Base-by-base conservation (phyloP, 768 basidiomycete genomes). In the Gymnopilus dilepis region DNA sequence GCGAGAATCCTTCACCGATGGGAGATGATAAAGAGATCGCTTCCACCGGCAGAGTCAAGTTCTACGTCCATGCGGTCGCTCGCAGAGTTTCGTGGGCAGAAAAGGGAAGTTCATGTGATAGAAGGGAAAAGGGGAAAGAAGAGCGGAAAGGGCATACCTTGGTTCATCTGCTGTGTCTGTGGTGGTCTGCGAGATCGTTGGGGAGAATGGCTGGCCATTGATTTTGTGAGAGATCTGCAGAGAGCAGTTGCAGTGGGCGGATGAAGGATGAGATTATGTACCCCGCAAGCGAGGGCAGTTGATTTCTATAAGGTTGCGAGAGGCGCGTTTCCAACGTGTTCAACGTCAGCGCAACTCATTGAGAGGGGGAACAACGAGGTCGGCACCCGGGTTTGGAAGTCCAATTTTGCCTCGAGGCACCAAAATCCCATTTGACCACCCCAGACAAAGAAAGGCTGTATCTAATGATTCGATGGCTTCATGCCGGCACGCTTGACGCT, bases 241-340 rank as follows among this genome's bases (percentile, higher is more conserved):
- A 50, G 47, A 54, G 45, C 40, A 40, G 66, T 54, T 64, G 64
- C 42, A 69, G 34, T 60, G 59, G 59, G 65, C 51, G 59, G 58
- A 64, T 61, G 58, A 56, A 56, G 63, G 59, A 51, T 63, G 56
- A 55, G 62, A 62, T 56, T 61, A 57, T 63, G 63, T 67, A 56
- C 65, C 59, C 28, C 56, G 60, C 57, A 63, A 40, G 53, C 52
- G 62, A 56, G 61, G 54, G 48, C 19, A 58, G 54, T 56, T 31
- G 61, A 51, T 68, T 67, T 68, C 67, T 78, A 74, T 74, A 76
- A 70, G 70, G 64, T 73, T 66, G 68, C 67, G 61, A 65, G 72
- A 71, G 81, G 83, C 84, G 81, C 83, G 86, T 82, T 86, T 85
- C 79, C 86, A 88, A 87, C 87, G 87, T 88, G 86, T 78, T 75